These are phyloP conservation scores for Ganoderma leucocontextum DNA, from an alignment of 1,284 basidiomycete genomes.

Conservation along the genomic window DNA sequence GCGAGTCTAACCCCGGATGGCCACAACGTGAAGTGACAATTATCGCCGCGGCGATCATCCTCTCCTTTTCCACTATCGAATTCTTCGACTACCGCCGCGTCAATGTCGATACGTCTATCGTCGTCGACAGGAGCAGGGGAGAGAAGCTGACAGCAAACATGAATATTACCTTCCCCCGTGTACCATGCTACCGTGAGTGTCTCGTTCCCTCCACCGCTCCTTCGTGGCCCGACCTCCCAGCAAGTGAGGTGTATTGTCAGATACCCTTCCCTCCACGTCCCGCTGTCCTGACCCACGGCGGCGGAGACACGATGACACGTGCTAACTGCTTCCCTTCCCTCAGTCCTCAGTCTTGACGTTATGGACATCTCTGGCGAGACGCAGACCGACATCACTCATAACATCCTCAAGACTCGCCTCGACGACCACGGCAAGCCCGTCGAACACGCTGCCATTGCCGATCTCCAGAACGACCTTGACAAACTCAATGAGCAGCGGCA, in stretches of 20 bases:
- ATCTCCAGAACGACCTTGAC: constrained; percentile 88
- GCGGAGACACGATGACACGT: no score
- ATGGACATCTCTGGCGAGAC: constrained; percentile 99
- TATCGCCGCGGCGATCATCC: constrained; percentile 90
- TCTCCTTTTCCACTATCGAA: constrained; percentile 91
- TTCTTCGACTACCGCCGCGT: constrained; percentile 95
- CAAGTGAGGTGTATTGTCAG: background rate
- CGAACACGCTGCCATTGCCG: constrained; percentile 62
- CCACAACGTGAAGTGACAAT: constrained; percentile 80
- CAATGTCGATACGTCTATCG: constrained; percentile 86
- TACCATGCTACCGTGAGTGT: constrained; percentile 94
- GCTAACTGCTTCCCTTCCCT: constrained; percentile 6
- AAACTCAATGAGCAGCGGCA: constrained; percentile 72
- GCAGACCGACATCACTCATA: constrained; percentile 90
- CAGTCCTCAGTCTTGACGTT: constrained; percentile 93
- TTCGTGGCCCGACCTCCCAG: background rate
- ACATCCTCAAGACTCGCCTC: constrained; percentile 87
- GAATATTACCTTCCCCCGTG: constrained; percentile 95
- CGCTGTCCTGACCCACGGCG: background rate
- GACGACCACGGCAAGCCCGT: constrained; percentile 68
- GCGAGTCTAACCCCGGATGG: background rate
- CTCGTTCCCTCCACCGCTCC: background rate
- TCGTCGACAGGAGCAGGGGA: constrained; percentile 93
- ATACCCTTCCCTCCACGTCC: background rate
- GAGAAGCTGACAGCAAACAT: constrained; percentile 93